Base-by-base conservation (phyloP, 148 eudicot genomes). In the Pouteria glomerata region DNA sequence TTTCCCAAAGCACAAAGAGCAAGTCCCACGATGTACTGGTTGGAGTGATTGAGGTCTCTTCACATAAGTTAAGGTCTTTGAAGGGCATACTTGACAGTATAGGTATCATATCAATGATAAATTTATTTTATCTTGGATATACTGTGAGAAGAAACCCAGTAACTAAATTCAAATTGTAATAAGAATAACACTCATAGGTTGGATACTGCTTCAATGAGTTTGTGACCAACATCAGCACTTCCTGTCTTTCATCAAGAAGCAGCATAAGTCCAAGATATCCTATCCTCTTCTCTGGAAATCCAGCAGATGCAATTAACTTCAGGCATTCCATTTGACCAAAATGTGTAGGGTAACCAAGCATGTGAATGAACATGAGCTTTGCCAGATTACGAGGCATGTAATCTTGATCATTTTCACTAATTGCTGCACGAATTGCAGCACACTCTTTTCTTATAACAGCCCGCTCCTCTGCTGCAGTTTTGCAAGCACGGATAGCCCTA, bases 271-370 rank as follows among this genome's bases (percentile, higher is more conserved):
- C 91, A 67, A 91, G 90, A 82, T 91, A 88, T 66, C 93, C 97
- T 71, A 91, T 84, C 76, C 93, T 91, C 80, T 88, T 89, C 71
- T 89, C 93, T 0, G 97, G 93, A 75, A 91, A 91, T 73, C 91
- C 97, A 57, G 93, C 90, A 75, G 97, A 80, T 2, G 93, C 97
- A 70, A 89, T 91, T 74, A 84, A 81, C 80, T 91, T 91, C 52
- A 91, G 83, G 86, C 97, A 95, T 79, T 95, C 97, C 99, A 95
- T 95, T 79, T 95, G 99, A 78, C 97, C 99, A 81, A 95, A 95
- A 87, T 95, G 97, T 24, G 99, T 92, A 26, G 99, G 97, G 68
- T 92, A 95, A 76, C 99, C 99, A 81, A 95, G 97, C 99, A 95
- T 95, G 87, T 95, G 96, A 77, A 95, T 95, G 80, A 95, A 95